These are phyloP conservation scores for Andrographis paniculata DNA, from an alignment of 305 asterid genomes.

Conservation along the genomic window DNA sequence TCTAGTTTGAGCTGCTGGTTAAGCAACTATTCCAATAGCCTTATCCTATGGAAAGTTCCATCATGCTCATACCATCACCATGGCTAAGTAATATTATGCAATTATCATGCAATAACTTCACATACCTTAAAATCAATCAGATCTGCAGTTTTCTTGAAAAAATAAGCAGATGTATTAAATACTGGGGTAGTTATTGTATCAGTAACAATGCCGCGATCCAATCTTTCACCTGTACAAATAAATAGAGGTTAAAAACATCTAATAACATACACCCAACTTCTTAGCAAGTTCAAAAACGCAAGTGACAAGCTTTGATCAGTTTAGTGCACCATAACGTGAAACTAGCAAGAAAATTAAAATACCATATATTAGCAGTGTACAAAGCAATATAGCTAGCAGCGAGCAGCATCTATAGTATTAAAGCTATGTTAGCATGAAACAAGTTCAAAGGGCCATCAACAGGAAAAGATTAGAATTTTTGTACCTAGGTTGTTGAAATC, in stretches of 20 bases:
- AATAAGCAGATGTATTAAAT: slow-evolving; percentile 86
- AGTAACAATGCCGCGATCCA: slow-evolving; percentile 71
- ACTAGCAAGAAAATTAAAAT: background rate
- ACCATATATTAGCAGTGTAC: too few species aligned
- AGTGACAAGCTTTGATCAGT: background rate
- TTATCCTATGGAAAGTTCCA: too few species aligned
- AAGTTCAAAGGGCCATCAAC: too few species aligned
- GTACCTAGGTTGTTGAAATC: too few species aligned
- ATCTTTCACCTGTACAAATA: slow-evolving; percentile 68
- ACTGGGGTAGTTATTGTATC: slow-evolving; percentile 95
- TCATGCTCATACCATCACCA: background rate
- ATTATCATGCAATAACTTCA: slow-evolving; percentile 8
- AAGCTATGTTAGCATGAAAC: too few species aligned
- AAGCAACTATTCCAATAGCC: too few species aligned
- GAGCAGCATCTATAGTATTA: background rate
- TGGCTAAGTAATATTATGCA: background rate
- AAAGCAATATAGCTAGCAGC: background rate
- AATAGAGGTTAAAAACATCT: background rate
- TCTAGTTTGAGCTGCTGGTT: too few species aligned
- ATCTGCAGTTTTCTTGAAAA: slow-evolving; percentile 78
- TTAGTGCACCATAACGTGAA: background rate
- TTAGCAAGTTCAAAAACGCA: background rate
- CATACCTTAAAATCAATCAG: slow-evolving; percentile 86
- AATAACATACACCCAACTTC: background rate
- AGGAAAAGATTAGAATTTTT: background rate